These are phyloP conservation scores for Wallacemonas sp. DNA, from an alignment of 208 protist genomes.

Conservation along the genomic window DNA sequence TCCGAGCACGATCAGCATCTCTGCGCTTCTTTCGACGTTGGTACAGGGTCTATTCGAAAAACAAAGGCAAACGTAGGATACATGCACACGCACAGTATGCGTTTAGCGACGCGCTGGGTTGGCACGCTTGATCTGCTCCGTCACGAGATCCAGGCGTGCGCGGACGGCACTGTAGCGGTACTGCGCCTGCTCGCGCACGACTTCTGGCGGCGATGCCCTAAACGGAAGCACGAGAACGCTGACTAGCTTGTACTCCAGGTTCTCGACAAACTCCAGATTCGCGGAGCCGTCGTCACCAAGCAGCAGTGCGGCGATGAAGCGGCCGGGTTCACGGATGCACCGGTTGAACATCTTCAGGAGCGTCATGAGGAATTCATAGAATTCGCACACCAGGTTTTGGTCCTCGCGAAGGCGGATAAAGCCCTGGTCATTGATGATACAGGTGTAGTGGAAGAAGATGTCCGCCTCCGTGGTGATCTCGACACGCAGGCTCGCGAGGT, in stretches of 20 bases:
- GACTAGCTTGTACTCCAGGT: constrained; percentile 95
- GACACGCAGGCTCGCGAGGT: constrained; percentile 64
- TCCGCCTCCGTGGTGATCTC: constrained; percentile 92
- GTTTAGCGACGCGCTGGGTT: constrained; percentile 41
- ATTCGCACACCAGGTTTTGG: constrained; percentile 94
- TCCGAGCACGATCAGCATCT: too few relatives aligned
- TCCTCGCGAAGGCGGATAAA: constrained; percentile 84
- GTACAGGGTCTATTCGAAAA: too few relatives aligned
- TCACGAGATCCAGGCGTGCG: constrained; percentile 84
- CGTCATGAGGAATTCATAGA: constrained; percentile 91
- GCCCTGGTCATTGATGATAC: constrained; percentile 85
- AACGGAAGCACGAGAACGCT: constrained; percentile 92
- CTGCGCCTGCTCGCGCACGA: constrained; percentile 90
- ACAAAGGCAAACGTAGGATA: constrained; percentile 2
- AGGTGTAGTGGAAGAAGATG: constrained; percentile 95
- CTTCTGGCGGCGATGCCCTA: constrained; percentile 77
- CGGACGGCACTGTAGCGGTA: constrained; percentile 93
- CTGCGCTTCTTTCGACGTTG: not conserved
- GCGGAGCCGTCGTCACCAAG: constrained; percentile 81
- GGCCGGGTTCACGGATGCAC: constrained; percentile 88
- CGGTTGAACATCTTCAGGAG: constrained; percentile 93
- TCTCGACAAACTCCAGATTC: constrained; percentile 94
- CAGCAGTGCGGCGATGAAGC: constrained; percentile 88
- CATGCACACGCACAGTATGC: not conserved
- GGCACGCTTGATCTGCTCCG: constrained; percentile 88